Evolutionary conservation across 2,329 filamentous ascomycete genomes (phyloP).

Genomic region (Stagonosporopsis cucurbitacearum): DNA sequence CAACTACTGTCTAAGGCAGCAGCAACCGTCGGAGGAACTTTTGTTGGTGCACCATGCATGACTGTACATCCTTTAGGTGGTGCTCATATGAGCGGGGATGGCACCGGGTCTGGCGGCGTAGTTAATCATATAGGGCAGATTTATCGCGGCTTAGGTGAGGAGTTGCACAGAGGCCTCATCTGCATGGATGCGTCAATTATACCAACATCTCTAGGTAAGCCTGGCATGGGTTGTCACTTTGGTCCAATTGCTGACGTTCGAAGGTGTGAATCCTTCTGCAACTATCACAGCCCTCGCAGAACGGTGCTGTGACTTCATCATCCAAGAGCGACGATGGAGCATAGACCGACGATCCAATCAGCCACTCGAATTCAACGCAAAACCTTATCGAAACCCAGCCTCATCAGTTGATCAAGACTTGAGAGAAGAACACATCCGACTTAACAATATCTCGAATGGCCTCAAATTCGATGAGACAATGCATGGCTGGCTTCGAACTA

Average conservation of each 20-base stretch:
- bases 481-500: neutral
- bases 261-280: slow-evolving; percentile 67
- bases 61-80: slow-evolving; percentile 73
- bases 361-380: neutral
- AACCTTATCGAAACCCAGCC: neutral
- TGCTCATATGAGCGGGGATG: slow-evolving; percentile 67
- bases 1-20: neutral
- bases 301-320: slow-evolving; percentile 59
- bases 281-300: slow-evolving; percentile 74
- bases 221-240: neutral
- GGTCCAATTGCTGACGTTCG: neutral
- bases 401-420: neutral
- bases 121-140: slow-evolving; percentile 68
- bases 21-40: slow-evolving; percentile 65
- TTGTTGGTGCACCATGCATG: slow-evolving; percentile 66
- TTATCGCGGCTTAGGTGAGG: slow-evolving; percentile 59
- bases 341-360: slow-evolving; percentile 43
- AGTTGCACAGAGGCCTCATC: slow-evolving; percentile 43
- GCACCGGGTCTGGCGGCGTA: slow-evolving; percentile 63
- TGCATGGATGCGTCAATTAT: slow-evolving; percentile 5
- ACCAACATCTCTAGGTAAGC: slow-evolving; percentile 2
- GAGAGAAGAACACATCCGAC: neutral
- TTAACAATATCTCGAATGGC: neutral
- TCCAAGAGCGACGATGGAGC: slow-evolving; percentile 45
- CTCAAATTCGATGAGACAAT: slow-evolving; percentile 6